Conservation (phyloP, 2,329 filamentous ascomycete genomes). For the Macrophomina pseudophaseolina region DNA sequence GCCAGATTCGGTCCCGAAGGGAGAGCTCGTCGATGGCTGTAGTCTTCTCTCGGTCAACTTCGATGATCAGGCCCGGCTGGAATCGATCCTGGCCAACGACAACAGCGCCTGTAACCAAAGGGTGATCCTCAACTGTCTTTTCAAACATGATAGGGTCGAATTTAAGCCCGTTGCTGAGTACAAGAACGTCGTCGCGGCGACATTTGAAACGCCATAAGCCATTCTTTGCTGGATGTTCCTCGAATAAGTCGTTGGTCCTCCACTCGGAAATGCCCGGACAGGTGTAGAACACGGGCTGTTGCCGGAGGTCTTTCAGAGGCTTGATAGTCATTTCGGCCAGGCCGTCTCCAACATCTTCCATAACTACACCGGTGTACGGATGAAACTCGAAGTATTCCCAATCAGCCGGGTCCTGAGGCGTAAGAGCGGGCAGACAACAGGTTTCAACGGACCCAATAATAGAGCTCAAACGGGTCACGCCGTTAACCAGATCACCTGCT, state of each 20-base stretch:
- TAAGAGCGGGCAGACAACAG: conserved; percentile 31
- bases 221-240: conserved; percentile 25
- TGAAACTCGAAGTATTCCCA: conserved; percentile 36
- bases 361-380: conserved; percentile 32
- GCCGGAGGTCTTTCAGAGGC: neutral
- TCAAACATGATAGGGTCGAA: conserved; percentile 34
- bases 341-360: conserved; percentile 33
- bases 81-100: conserved; percentile 39
- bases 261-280: conserved; percentile 29
- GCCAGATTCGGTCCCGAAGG: conserved; percentile 53
- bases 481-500: conserved; percentile 32
- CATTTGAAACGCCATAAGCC: conserved; percentile 32
- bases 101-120: conserved; percentile 37
- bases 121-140: conserved; percentile 33
- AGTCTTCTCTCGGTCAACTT: conserved; percentile 30
- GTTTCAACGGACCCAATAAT: conserved; percentile 34
- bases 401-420: conserved; percentile 27
- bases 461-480: conserved; percentile 31
- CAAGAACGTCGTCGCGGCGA: conserved; percentile 33
- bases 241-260: conserved; percentile 31
- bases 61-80: conserved; percentile 39
- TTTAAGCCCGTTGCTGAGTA: conserved; percentile 31
- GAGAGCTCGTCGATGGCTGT: conserved; percentile 14
- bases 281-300: conserved; percentile 30
- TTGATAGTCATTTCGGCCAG: conserved; percentile 29